phyloP scores from a whole-genome alignment of 1,139 yeast species.

The Suhomyces ambrosiae region DNA sequence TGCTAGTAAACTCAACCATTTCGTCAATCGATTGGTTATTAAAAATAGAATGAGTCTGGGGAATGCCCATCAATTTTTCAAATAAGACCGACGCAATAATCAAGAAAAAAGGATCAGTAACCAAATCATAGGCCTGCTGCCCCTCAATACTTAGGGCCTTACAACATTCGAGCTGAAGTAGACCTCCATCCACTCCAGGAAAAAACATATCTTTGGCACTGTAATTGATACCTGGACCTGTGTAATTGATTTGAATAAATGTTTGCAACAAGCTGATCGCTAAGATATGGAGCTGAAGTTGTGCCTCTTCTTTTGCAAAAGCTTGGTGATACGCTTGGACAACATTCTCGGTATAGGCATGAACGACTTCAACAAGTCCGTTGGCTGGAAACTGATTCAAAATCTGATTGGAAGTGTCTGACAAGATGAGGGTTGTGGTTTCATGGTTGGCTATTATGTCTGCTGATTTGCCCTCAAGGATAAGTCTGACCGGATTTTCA shows the following conservation, averaged over 20 bases:
- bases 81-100: conserved; percentile 51
- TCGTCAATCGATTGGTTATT: conserved; percentile 23
- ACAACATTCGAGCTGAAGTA: conserved; percentile 37
- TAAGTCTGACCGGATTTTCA: conserved; percentile 16
- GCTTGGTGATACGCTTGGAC: conserved; percentile 11
- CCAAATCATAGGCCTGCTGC: conserved; percentile 62
- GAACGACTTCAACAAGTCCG: conserved; percentile 23
- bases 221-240: conserved; percentile 71
- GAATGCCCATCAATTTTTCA: conserved; percentile 47
- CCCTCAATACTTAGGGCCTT: conserved; percentile 56
- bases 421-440: conserved; percentile 10
- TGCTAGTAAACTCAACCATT: conserved; percentile 22
- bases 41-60: conserved; percentile 32
- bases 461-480: conserved; percentile 31
- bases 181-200: conserved; percentile 28
- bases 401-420: conserved; percentile 6
- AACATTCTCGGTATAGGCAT: conserved; percentile 23
- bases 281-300: conserved; percentile 33
- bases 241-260: conserved; percentile 75
- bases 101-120: conserved; percentile 56
- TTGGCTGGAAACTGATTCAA: conserved; percentile 19
- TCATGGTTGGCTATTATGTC: conserved; percentile 22
- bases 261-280: conserved; percentile 66
- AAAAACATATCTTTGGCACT: conserved; percentile 38
- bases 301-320: conserved; percentile 18